These are phyloP conservation scores for Hypsizygus marmoreus DNA, from an alignment of 768 basidiomycete genomes.

Conservation along the genomic window DNA sequence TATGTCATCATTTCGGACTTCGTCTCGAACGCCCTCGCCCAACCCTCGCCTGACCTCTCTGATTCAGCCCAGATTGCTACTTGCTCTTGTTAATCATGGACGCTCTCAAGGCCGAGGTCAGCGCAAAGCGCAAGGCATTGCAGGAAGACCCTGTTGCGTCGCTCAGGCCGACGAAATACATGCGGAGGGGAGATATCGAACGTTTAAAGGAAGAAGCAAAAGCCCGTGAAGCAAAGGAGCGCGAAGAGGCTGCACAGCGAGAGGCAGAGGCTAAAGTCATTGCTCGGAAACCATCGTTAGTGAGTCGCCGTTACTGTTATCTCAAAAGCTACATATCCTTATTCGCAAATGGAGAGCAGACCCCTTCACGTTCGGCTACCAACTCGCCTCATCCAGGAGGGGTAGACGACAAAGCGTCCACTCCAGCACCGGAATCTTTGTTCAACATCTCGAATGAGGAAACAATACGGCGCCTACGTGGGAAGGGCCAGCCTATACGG, in stretches of 20 bases:
- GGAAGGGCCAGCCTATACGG: constrained; percentile 92
- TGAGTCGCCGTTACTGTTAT: constrained; percentile 32
- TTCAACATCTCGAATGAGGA: constrained; percentile 97
- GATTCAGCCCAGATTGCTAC: not conserved
- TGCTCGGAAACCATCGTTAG: constrained; percentile 39
- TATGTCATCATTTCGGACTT: constrained; percentile 37
- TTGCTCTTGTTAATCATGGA: constrained; percentile 59
- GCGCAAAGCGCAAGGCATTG: constrained; percentile 80
- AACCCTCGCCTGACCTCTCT: constrained; percentile 8
- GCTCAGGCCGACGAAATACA: constrained; percentile 77
- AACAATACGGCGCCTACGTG: constrained; percentile 82
- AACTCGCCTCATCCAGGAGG: constrained; percentile 39
- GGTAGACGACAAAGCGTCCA: constrained; percentile 35
- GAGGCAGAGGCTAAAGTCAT: constrained; percentile 34
- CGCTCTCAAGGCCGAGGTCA: constrained; percentile 87
- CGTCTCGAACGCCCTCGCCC: constrained; percentile 5
- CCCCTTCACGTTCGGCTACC: constrained; percentile 39
- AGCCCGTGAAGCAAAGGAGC: constrained; percentile 34
- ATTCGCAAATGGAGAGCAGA: constrained; percentile 51
- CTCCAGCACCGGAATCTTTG: constrained; percentile 48
- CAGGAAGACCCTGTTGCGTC: constrained; percentile 40
- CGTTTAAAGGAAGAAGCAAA: constrained; percentile 52
- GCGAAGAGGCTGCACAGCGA: constrained; percentile 19
- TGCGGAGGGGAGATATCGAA: constrained; percentile 90
- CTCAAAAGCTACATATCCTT: constrained; percentile 22